Conservation (phyloP, 768 basidiomycete genomes). For the Boletus subparvulus region DNA sequence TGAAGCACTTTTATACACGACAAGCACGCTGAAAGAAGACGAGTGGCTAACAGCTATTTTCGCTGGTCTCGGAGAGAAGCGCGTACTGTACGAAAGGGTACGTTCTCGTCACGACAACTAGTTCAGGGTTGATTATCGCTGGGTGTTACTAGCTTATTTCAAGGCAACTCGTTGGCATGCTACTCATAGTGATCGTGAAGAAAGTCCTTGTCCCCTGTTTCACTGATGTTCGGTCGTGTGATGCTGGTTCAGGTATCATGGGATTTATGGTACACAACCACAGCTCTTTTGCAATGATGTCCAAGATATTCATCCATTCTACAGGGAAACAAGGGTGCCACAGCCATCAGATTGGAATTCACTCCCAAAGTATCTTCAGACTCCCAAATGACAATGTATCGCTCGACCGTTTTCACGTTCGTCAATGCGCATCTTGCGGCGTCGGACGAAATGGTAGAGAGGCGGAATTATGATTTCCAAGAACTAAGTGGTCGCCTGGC, state of each 20-base stretch:
- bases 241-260: constrained; percentile 72
- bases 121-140: neutral
- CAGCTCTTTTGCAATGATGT: neutral
- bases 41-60: constrained; percentile 67
- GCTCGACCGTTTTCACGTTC: constrained; percentile 60
- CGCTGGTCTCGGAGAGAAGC: constrained; percentile 69
- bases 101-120: neutral
- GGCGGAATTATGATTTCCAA: constrained; percentile 70
- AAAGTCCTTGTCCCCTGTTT: constrained; percentile 51
- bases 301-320: neutral
- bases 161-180: constrained; percentile 81
- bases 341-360: constrained; percentile 62
- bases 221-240: constrained; percentile 47
- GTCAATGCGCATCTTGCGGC: constrained; percentile 84
- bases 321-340: constrained; percentile 84
- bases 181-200: constrained; percentile 68
- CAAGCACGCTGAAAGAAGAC: constrained; percentile 62
- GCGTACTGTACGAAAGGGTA: constrained; percentile 66
- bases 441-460: constrained; percentile 75
- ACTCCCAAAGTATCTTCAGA: constrained; percentile 39
- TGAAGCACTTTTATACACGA: constrained; percentile 73
- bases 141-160: constrained; percentile 54
- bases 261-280: constrained; percentile 62
- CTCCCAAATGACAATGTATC: constrained; percentile 20
- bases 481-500: constrained; percentile 60